Percentiles rank a stretch among this genome's conserved stretches.
Evolutionary conservation across 2,329 filamentous ascomycete species (phyloP).

Genomic region (Fusarium miscanthi): DNA sequence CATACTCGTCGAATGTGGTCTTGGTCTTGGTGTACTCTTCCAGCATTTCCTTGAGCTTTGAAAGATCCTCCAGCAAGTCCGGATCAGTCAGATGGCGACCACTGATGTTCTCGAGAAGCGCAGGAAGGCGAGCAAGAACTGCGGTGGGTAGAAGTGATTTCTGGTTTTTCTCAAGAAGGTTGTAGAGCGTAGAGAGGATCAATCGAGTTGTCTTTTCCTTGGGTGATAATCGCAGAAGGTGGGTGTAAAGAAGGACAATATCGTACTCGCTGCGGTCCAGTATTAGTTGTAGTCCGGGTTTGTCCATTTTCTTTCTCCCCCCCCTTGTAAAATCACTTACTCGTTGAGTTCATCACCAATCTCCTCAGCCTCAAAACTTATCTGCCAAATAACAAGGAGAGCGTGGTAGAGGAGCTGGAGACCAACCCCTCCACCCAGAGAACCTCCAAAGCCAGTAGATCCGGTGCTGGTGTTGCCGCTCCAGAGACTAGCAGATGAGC

Average conservation of each 20-base stretch:
- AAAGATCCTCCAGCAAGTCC: slow-evolving; percentile 72
- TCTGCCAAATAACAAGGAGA: slow-evolving; percentile 92
- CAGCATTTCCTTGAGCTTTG: slow-evolving; percentile 69
- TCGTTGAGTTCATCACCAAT: slow-evolving; percentile 83
- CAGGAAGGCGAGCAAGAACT: slow-evolving; percentile 83
- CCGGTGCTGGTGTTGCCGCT: slow-evolving; percentile 64
- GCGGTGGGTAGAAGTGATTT: slow-evolving; percentile 84
- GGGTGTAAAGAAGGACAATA: slow-evolving; percentile 90
- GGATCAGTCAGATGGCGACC: slow-evolving; percentile 72
- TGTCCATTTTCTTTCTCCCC: not conserved
- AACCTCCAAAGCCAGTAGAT: slow-evolving; percentile 70
- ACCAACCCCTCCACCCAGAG: slow-evolving; percentile 83
- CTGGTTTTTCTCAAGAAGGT: slow-evolving; percentile 78
- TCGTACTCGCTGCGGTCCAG: slow-evolving; percentile 77
- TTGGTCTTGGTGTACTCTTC: slow-evolving; percentile 77
- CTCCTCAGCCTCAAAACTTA: slow-evolving; percentile 89
- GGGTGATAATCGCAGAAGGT: slow-evolving; percentile 88
- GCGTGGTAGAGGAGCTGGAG: slow-evolving; percentile 95
- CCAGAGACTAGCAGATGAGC: slow-evolving; percentile 70
- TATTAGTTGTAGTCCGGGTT: slow-evolving; percentile 27
- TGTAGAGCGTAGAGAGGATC: slow-evolving; percentile 87
- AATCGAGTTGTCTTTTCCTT: slow-evolving; percentile 98
- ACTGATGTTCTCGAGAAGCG: slow-evolving; percentile 70
- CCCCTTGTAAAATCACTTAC: slow-evolving; percentile 63
- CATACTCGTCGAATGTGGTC: slow-evolving; percentile 88